phyloP scores from a whole-genome alignment of 352 stramenopile genomes.

The Pythium brassicae region DNA sequence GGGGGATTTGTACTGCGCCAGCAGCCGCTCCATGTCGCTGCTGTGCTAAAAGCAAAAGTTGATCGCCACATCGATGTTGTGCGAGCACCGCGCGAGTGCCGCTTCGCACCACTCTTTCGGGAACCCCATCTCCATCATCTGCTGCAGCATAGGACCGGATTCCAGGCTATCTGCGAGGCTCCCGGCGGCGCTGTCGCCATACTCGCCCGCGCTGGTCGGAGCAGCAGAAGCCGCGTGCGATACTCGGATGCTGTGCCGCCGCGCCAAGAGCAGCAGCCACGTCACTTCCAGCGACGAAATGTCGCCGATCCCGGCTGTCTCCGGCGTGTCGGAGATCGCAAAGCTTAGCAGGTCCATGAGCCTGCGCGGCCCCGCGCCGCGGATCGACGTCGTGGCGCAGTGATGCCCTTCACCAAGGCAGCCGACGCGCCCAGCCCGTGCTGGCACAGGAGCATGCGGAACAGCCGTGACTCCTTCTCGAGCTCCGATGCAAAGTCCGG shows the following conservation, averaged over 20 bases:
- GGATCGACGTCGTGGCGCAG: conserved; percentile 63
- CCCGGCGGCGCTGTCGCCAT: conserved; percentile 17
- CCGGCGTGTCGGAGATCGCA: conserved; percentile 70
- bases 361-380: conserved; percentile 39
- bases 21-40: conserved; percentile 86
- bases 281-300: conserved; percentile 75
- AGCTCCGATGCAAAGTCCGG: conserved; percentile 59
- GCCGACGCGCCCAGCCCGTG: conserved; percentile 68
- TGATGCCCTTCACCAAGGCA: conserved; percentile 64
- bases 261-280: conserved; percentile 74
- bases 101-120: conserved; percentile 91
- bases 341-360: conserved; percentile 65
- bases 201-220: conserved; percentile 16
- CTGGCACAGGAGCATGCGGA: conserved; percentile 75
- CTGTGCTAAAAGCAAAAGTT: conserved; percentile 93
- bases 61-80: conserved; percentile 88
- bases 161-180: conserved; percentile 22
- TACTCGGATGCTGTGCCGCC: conserved; percentile 61
- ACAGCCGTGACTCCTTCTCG: conserved; percentile 71
- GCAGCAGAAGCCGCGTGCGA: conserved; percentile 32
- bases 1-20: conserved; percentile 69
- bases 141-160: conserved; percentile 73
- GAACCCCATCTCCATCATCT: conserved; percentile 94
- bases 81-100: conserved; percentile 75
- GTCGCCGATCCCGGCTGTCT: conserved; percentile 56